Conservation (phyloP, 1,284 basidiomycete genomes). For the Cystobasidiaceae sp. region DNA sequence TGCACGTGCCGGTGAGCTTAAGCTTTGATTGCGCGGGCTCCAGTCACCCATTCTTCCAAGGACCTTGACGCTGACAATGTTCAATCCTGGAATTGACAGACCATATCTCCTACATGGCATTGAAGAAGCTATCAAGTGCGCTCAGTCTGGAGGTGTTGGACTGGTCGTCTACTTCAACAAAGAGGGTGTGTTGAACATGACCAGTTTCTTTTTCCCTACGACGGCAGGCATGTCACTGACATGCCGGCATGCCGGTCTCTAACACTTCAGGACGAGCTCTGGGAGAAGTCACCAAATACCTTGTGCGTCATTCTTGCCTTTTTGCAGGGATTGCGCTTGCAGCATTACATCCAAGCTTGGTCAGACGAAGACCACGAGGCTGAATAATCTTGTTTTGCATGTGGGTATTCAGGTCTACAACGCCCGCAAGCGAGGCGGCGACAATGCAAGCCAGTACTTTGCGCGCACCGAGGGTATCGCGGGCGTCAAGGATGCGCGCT, state of each 20-base stretch:
- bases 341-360: not conserved
- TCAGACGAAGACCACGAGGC: slow-evolving; percentile 57
- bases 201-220: not conserved
- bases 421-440: slow-evolving; percentile 86
- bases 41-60: not conserved
- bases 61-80: not conserved
- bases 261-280: slow-evolving; percentile 28
- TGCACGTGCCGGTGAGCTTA: slow-evolving; percentile 66
- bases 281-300: slow-evolving; percentile 63
- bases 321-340: not conserved
- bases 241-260: too few relatives aligned
- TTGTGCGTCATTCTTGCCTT: slow-evolving; percentile 17
- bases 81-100: slow-evolving; percentile 6
- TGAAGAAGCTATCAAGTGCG: slow-evolving; percentile 79
- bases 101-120: slow-evolving; percentile 90
- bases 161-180: slow-evolving; percentile 92
- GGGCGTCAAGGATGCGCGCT: slow-evolving; percentile 74
- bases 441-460: slow-evolving; percentile 89
- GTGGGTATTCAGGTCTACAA: slow-evolving; percentile 65
- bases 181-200: slow-evolving; percentile 52
- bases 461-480: slow-evolving; percentile 83
- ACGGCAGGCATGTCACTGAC: not conserved
- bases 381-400: too few relatives aligned
- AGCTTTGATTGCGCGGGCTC: too few relatives aligned
- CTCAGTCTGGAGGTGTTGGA: slow-evolving; percentile 84